Base-by-base conservation (phyloP, 345 rosid genomes). In the Gossypioides kirkii region DNA sequence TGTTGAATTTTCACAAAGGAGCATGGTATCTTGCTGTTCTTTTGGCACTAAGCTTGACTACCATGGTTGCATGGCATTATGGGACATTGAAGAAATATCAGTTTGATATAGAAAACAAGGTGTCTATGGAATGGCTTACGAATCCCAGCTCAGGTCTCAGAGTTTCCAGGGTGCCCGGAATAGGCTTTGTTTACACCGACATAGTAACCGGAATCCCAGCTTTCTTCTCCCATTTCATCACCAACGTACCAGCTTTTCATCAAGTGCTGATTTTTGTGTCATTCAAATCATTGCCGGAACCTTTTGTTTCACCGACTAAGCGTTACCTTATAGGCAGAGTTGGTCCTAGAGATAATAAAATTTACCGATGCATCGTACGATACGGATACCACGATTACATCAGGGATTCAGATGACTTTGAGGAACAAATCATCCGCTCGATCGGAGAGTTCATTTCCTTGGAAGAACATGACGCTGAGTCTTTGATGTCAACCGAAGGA, bases 241-340 rank as follows among this genome's bases (percentile, higher is more conserved):
- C 82, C 0, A 87, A 89, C 69, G 82, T 89, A 73, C 93, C 89
- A 8, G 89, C 93, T 23, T 89, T 80, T 52, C 89, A 87, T 73
- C 85, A 86, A 71, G 85, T 89, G 17, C 78, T 89, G 45, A 79
- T 87, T 73, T 89, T 89, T 28, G 89, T 89, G 71, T 84, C 91
- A 43, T 84, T 87, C 80, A 89, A 89, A 80, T 54, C 91, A n/a
- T 73, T 84, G 7, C 87, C 88, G 5, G 77, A 84, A 16, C 88
- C 91, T 47, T 63, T 65, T n/a, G 84, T 86, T 41, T 72, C 78
- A 47, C 55, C 86, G 4, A 23, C 61, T 22, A 77, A 69, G 70
- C 72, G 86, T 22, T 86, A 80, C 61, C 88, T 87, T 38, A 60
- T 87, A 16, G 88, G 88, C 58, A 71, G 91, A 69, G 84, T 89